Evolutionary conservation across 345 rosid genomes (phyloP), one percentile per base, ranked within the genome.

Genomic region (Salix exigua): DNA sequence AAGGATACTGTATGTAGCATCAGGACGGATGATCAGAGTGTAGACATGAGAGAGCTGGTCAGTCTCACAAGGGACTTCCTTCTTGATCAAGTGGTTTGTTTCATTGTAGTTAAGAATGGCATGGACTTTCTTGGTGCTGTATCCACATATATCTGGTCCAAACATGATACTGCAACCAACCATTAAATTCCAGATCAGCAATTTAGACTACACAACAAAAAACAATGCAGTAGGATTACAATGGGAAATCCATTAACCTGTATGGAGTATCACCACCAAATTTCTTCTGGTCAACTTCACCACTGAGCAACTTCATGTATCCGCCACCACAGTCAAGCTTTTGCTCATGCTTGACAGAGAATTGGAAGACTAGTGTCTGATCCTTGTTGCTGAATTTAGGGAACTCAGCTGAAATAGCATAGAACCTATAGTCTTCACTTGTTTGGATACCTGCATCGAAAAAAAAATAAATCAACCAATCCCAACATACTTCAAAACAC

Each of bases 281-380:
- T 80, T 94, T 92, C 83, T 92, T 92, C 84, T 94, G 99, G 88
- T 96, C 98, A 82, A 91, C 71, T 5, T 89, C 95, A 58, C 87
- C 95, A 62, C 97, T 94, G 58, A 96, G 91, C 83, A 96, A 83
- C 91, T 96, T 96, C 94, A 96, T 88, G 91, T 96, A 96, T 76
- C 99, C 99, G 79, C 99, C 99, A 82, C 99, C 99, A 83, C 99
- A 96, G 83, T 96, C 99, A 77, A 96, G 99, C 85, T 96, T 96
- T 83, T 96, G 99, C 78, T 96, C 99, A 68, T 96, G 99, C 92
- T 96, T 96, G 79, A 96, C 99, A 3, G 92, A 90, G 81, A 96
- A 94, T 70, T 94, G 99, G 88, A 96, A 96, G 79, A 94, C 99
- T 5, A 96, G 83, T 17, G 97, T 91, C 78, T 88, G 88, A 63